Evolutionary conservation across 495 filamentous ascomycete species (phyloP).

Genomic region (Hypoxylon fuscum): DNA sequence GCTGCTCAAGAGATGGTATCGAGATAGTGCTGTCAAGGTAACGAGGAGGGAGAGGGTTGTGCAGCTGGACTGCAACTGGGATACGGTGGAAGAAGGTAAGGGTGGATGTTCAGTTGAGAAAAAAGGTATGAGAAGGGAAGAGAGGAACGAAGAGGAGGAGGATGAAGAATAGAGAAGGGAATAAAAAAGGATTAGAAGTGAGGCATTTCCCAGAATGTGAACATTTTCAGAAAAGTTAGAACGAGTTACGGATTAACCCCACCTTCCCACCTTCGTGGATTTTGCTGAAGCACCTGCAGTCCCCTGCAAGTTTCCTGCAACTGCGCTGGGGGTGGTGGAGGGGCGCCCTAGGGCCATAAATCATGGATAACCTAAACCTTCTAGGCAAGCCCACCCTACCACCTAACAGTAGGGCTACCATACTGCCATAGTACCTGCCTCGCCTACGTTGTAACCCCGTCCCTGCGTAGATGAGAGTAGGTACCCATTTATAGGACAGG

Average conservation of each 20-base stretch:
- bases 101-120: neutral
- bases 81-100: neutral
- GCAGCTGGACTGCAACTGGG: too few species aligned
- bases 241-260: conserved; percentile 37
- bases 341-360: too few species aligned
- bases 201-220: conserved; percentile 33
- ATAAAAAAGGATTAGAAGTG: conserved; percentile 13
- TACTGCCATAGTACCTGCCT: neutral
- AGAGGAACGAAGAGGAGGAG: neutral
- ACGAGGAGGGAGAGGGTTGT: neutral
- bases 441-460: neutral
- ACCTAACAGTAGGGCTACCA: too few species aligned
- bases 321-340: conserved; percentile 5
- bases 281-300: conserved; percentile 15
- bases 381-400: neutral
- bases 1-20: conserved; percentile 5
- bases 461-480: neutral
- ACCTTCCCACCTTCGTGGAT: conserved; percentile 12
- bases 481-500: conserved; percentile 5
- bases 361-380: too few species aligned
- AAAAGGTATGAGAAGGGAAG: conserved; percentile 7
- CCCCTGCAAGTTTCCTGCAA: too few species aligned
- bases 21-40: conserved; percentile 4
- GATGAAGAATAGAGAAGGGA: neutral
- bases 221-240: conserved; percentile 32